phyloP scores from a whole-genome alignment of 106 monocot species.

The Allium sativum region DNA sequence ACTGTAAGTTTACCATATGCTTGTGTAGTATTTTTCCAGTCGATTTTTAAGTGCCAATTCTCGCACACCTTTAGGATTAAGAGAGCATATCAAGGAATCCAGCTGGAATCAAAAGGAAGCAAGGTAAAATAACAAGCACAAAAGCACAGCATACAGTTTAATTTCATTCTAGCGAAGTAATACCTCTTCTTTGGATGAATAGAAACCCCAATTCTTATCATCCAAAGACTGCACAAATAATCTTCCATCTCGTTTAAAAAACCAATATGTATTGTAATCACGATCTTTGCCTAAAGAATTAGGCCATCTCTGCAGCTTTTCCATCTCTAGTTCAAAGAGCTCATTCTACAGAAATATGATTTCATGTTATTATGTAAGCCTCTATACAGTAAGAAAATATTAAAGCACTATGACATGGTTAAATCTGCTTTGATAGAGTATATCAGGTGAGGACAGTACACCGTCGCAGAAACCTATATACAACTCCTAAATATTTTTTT shows the following conservation, averaged over 20 bases:
- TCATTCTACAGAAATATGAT: too few relatives aligned
- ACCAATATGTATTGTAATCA: conserved; percentile 14
- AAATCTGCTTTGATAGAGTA: too few relatives aligned
- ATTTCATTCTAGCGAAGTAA: not conserved
- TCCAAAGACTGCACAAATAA: conserved; percentile 10
- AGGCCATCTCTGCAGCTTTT: conserved; percentile 5
- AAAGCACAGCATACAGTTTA: too few relatives aligned
- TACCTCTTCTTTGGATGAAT: conserved; percentile 18
- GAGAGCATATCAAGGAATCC: conserved; percentile 11
- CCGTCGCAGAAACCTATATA: too few relatives aligned
- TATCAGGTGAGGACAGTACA: too few relatives aligned
- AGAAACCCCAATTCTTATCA: conserved; percentile 9
- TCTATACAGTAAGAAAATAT: too few relatives aligned
- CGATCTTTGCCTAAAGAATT: conserved; percentile 10
- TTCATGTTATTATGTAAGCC: too few relatives aligned
- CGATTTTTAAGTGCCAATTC: conserved; percentile 10
- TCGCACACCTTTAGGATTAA: conserved; percentile 10
- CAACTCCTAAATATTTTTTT: not conserved
- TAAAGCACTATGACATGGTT: too few relatives aligned
- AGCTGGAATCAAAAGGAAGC: conserved; percentile 2
- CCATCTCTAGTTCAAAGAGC: conserved; percentile 7
- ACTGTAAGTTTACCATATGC: conserved; percentile 7
- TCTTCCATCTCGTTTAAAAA: conserved; percentile 10
- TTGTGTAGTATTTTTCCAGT: conserved; percentile 11
- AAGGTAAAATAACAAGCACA: not conserved